These are phyloP conservation scores for Cytospora schulzeri DNA, from an alignment of 2,329 filamentous ascomycete genomes.

Conservation along the genomic window DNA sequence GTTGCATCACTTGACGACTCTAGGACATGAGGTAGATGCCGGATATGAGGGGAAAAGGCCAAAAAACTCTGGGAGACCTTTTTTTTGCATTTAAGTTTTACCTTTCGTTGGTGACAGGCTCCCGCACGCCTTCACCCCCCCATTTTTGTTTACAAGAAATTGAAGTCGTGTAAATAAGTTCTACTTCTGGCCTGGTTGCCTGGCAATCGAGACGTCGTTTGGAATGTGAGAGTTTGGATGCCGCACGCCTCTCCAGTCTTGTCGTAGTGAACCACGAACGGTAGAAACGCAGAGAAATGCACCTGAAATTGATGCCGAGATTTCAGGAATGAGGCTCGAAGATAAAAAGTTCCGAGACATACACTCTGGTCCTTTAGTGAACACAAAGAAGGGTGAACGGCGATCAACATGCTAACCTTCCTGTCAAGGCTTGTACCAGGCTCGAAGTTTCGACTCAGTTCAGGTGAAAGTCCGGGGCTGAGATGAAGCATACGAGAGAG, in stretches of 20 bases:
- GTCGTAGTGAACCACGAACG: neutral
- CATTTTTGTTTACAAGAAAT: conserved; percentile 6
- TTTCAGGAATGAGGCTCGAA: neutral
- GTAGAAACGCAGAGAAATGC: neutral
- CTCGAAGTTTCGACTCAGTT: too few relatives aligned
- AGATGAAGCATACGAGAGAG: too few relatives aligned
- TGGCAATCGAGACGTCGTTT: neutral
- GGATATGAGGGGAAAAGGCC: conserved; percentile 9
- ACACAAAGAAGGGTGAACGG: neutral
- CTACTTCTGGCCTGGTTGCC: conserved; percentile 7
- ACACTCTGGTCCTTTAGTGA: neutral
- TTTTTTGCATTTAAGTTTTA: conserved; percentile 12
- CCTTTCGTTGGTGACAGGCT: conserved; percentile 13
- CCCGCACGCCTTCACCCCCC: neutral
- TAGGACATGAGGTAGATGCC: conserved; percentile 17
- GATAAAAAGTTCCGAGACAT: neutral
- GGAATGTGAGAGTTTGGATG: neutral
- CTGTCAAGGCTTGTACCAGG: too few relatives aligned
- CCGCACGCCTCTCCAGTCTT: neutral
- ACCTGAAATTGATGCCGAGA: neutral
- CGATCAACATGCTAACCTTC: neutral
- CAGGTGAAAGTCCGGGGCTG: too few relatives aligned
- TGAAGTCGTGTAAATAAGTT: conserved; percentile 17
- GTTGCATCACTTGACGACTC: conserved; percentile 12
- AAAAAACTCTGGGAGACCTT: conserved; percentile 7